phyloP scores from a whole-genome alignment of 1,139 yeast genomes.

The Torulaspora pretoriensis region DNA sequence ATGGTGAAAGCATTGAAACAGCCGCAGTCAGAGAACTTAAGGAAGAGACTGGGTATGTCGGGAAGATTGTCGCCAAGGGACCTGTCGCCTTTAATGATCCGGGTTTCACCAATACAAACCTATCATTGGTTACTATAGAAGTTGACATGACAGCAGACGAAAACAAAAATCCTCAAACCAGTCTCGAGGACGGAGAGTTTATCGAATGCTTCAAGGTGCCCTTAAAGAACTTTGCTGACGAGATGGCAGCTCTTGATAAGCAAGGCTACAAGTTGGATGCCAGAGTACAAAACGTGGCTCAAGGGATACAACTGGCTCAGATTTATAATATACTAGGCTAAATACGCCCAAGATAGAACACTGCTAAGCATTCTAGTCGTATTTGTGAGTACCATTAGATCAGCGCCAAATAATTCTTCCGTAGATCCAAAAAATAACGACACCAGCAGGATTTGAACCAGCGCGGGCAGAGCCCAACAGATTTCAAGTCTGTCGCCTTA shows the following conservation, averaged over 20 bases:
- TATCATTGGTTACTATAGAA: conserved; percentile 72
- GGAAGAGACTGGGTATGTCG: conserved; percentile 89
- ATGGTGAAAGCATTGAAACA: conserved; percentile 66
- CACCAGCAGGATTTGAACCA: conserved; percentile 37
- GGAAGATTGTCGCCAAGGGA: conserved; percentile 47
- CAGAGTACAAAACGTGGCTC: conserved; percentile 79
- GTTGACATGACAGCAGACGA: conserved; percentile 64
- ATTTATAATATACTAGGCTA: conserved; percentile 32
- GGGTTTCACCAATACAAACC: conserved; percentile 87
- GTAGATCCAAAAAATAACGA: conserved; percentile 23
- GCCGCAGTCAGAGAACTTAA: conserved; percentile 84
- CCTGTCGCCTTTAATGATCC: conserved; percentile 80
- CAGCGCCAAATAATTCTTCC: background rate
- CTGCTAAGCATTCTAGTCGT: background rate
- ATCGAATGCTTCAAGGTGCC: conserved; percentile 79
- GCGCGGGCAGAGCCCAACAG: conserved; percentile 39
- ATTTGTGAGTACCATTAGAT: too few species aligned
- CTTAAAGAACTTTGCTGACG: conserved; percentile 51
- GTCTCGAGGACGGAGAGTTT: conserved; percentile 83
- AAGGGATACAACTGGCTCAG: conserved; percentile 57
- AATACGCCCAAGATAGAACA: background rate
- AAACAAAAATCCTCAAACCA: conserved; percentile 64
- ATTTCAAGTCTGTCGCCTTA: conserved; percentile 37
- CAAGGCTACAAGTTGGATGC: conserved; percentile 82
- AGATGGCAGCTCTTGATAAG: conserved; percentile 46